A percentile compares a stretch with the other conserved stretches of the same genome.
These are phyloP conservation scores for Boletus tomentosulus DNA, from an alignment of 768 basidiomycete species.

Conservation along the genomic window DNA sequence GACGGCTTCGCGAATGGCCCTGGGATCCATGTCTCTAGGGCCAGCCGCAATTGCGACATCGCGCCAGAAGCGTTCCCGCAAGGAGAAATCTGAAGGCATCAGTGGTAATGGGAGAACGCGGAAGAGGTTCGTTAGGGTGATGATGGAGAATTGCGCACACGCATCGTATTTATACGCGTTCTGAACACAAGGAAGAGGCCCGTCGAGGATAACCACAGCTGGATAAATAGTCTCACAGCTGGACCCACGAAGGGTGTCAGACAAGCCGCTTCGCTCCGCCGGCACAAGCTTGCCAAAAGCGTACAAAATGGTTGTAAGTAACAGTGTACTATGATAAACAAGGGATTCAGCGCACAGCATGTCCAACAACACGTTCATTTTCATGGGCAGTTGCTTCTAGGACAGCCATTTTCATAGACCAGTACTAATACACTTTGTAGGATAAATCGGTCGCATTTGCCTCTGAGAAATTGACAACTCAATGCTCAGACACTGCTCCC, in stretches of 20 bases:
- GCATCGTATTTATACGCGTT: constrained; percentile 5
- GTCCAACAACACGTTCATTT: background rate
- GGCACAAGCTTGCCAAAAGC: constrained; percentile 18
- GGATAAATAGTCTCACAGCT: constrained; percentile 1
- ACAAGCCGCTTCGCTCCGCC: constrained; percentile 1
- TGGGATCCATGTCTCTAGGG: constrained; percentile 8
- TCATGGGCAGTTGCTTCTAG: background rate
- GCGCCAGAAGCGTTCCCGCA: constrained; percentile 26
- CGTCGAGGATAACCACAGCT: background rate
- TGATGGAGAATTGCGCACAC: background rate
- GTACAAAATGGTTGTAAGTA: constrained; percentile 1
- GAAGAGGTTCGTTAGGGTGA: background rate
- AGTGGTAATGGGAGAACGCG: constrained; percentile 2
- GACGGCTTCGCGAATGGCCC: constrained; percentile 16
- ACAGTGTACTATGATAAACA: constrained; percentile 4
- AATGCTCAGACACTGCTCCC: background rate
- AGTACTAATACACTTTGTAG: background rate
- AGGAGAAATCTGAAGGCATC: constrained; percentile 12
- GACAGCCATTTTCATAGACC: background rate
- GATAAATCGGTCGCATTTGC: background rate
- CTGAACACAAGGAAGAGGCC: constrained; percentile 4
- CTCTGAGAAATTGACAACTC: background rate
- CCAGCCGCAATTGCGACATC: constrained; percentile 14
- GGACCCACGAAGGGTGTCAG: constrained; percentile 20
- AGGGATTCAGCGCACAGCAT: background rate